phyloP scores from a whole-genome alignment of 2,329 filamentous ascomycete species.

The Penicillium sp. region DNA sequence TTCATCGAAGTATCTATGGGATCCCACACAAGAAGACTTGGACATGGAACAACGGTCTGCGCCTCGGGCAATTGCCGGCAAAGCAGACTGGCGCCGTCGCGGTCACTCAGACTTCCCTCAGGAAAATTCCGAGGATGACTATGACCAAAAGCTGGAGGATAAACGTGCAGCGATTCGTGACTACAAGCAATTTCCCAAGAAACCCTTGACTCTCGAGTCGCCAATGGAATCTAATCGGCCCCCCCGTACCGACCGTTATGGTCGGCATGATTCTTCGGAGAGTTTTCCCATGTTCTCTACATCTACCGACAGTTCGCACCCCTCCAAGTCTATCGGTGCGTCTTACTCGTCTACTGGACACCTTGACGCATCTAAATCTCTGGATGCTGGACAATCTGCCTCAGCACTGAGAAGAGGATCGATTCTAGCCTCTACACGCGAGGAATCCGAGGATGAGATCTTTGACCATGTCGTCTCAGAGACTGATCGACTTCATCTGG shows the following conservation, averaged over 20 bases:
- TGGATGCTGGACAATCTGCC: constrained; percentile 24
- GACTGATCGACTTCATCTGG: constrained; percentile 40
- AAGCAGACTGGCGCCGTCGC: constrained; percentile 39
- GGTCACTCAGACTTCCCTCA: constrained; percentile 27
- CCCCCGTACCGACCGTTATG: constrained; percentile 38
- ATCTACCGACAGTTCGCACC: constrained; percentile 58
- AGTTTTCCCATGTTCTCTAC: constrained; percentile 65
- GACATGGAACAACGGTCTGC: constrained; percentile 41
- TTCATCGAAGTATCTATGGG: constrained; percentile 25
- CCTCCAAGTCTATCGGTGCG: constrained; percentile 52
- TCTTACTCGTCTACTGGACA: constrained; percentile 47
- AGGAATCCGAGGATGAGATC: constrained; percentile 24
- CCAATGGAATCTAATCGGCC: constrained; percentile 31
- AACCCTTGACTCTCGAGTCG: constrained; percentile 51
- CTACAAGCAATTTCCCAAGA: constrained; percentile 52
- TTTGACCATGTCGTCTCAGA: constrained; percentile 29
- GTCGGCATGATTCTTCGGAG: constrained; percentile 59
- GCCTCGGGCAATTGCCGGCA: constrained; percentile 42
- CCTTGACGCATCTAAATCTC: constrained; percentile 22
- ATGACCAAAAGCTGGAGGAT: constrained; percentile 43
- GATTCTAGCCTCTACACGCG: constrained; percentile 20
- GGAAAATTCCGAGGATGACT: constrained; percentile 36
- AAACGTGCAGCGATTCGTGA: constrained; percentile 47
- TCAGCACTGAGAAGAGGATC: constrained; percentile 16
- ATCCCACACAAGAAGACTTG: constrained; percentile 22